Conservation (phyloP, 257 asterid species). For the Anisodus acutangulus region DNA sequence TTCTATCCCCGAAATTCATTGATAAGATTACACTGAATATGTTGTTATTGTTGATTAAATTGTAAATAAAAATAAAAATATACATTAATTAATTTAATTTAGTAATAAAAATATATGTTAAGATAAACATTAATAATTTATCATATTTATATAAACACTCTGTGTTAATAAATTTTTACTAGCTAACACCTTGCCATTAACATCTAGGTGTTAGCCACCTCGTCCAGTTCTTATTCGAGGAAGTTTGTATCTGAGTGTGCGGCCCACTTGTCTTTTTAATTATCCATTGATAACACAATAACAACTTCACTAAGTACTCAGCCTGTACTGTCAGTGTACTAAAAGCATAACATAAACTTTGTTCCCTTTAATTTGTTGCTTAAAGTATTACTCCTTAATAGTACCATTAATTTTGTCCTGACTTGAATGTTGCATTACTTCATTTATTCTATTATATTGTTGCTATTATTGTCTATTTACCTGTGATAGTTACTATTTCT, state of each 20-base stretch:
- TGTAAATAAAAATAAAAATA: not conserved
- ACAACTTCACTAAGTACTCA: conserved; percentile 3
- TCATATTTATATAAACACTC: too few relatives aligned
- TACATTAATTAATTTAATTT: too few relatives aligned
- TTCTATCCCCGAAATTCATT: too few relatives aligned
- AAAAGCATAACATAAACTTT: not conserved
- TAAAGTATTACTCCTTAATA: not conserved
- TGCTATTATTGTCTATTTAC: too few relatives aligned
- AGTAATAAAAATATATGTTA: too few relatives aligned
- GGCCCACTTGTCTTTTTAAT: not conserved
- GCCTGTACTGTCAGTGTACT: not conserved
- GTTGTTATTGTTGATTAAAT: not conserved
- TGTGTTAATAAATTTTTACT: too few relatives aligned
- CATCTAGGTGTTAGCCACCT: not conserved
- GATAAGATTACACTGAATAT: too few relatives aligned
- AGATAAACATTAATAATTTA: too few relatives aligned
- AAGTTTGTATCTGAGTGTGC: conserved; percentile 8
- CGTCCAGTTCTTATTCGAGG: not conserved
- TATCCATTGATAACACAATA: not conserved
- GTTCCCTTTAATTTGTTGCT: not conserved
- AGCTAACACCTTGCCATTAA: not conserved
- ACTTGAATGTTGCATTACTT: too few relatives aligned
- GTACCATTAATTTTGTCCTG: not conserved
- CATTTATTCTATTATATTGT: too few relatives aligned
- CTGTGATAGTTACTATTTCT: too few relatives aligned